phyloP scores from a whole-genome alignment of 495 filamentous ascomycete genomes.

The Platismatia glauca region DNA sequence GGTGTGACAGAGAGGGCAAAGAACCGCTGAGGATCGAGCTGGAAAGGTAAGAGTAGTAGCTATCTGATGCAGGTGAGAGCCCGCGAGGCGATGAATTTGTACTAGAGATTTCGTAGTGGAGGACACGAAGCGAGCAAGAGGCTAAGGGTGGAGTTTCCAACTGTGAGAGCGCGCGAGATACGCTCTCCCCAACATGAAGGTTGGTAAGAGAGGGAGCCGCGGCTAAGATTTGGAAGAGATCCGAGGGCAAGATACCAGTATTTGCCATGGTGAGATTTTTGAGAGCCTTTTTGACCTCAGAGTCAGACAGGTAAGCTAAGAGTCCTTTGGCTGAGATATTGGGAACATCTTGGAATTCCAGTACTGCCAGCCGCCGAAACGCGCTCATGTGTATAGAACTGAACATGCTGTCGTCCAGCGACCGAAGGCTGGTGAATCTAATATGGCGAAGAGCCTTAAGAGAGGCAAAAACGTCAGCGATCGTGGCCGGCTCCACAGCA shows the following conservation, averaged over 20 bases:
- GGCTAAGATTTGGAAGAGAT: slow-evolving; percentile 55
- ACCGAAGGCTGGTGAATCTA: slow-evolving; percentile 55
- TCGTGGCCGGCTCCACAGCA: slow-evolving; percentile 58
- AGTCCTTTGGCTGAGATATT: slow-evolving; percentile 64
- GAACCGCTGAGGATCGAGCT: slow-evolving; percentile 64
- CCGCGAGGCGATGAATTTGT: slow-evolving; percentile 35
- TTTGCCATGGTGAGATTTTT: slow-evolving; percentile 52
- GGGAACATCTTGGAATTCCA: slow-evolving; percentile 59
- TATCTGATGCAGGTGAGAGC: slow-evolving; percentile 50
- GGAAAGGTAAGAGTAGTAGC: slow-evolving; percentile 83
- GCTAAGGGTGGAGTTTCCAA: slow-evolving; percentile 51
- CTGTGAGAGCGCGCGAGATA: slow-evolving; percentile 55
- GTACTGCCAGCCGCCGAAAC: slow-evolving; percentile 60
- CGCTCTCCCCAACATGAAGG: slow-evolving; percentile 58
- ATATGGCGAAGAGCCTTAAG: slow-evolving; percentile 61
- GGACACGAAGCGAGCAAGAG: slow-evolving; percentile 54
- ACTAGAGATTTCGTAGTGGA: slow-evolving; percentile 75
- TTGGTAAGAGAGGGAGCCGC: slow-evolving; percentile 51
- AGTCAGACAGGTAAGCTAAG: slow-evolving; percentile 48
- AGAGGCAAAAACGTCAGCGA: slow-evolving; percentile 60
- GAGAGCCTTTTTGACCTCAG: slow-evolving; percentile 43
- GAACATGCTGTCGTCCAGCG: slow-evolving; percentile 70
- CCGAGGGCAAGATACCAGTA: slow-evolving; percentile 56
- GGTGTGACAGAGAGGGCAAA: slow-evolving; percentile 58
- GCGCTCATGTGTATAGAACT: slow-evolving; percentile 48